Base-by-base conservation (phyloP, 2,329 filamentous ascomycete species). In the Diplocarpon mali region DNA sequence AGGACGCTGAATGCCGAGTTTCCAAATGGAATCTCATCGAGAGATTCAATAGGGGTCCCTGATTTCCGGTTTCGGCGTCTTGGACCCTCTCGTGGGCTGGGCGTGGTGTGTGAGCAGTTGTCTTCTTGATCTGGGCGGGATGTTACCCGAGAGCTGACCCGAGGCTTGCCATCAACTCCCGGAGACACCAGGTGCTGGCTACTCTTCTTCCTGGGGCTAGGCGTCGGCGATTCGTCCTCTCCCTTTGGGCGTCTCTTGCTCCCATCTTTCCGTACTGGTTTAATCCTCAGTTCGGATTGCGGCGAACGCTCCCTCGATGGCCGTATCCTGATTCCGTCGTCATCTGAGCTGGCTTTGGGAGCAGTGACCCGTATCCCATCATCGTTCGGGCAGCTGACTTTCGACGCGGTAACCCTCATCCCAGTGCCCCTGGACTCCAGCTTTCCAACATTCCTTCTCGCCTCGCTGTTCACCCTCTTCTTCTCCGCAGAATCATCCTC, bases 1-100 rank as follows among this genome's bases (percentile, higher is more conserved):
- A 81, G 65, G 54, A 76, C 76, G 52, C 75, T 81, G 53, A 82
- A 81, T n/a, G 78, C 78, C 14, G 78, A 81, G 50, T 75, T 74
- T 5, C 78, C 78, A 57, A 80, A 72, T 0, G 77, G 76, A 39
- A 81, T 75, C 31, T 80, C 76, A 13, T 74, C 75, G 29, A 80
- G 57, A 2, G 73, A 72, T 51, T 76, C 54, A 11, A 54, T 38
- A 5, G 51, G 48, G 16, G 54, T 55, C 24, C 38, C 48, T 20
- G 53, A 54, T 42, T 53, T 60, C 29, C 51, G 40, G 35, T 48
- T 44, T 13, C 44, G 46, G 34, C 50, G 47, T 43, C 49, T 55
- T 4, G 49, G 49, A 24, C 46, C 51, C 29, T 52, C 45, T 12
- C 54, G 49, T 10, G 49, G 54, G 37, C 49, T 57, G 14, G 56